These are phyloP conservation scores for Paraconiothyrium sp. DNA, from an alignment of 2,329 filamentous ascomycete species.

Conservation along the genomic window DNA sequence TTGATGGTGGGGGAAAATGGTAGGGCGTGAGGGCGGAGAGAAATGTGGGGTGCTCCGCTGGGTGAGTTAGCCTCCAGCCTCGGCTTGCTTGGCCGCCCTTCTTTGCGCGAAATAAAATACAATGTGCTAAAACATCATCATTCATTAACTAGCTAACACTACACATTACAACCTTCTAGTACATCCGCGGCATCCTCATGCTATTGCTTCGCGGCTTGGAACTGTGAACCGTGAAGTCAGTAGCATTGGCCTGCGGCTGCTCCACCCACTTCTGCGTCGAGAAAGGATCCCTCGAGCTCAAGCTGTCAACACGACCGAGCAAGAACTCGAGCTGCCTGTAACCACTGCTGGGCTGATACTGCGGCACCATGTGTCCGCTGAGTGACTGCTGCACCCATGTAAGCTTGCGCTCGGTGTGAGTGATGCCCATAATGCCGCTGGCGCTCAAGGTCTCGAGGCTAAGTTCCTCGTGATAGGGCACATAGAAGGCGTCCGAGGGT, in stretches of 20 bases:
- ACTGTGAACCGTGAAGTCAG: slow-evolving; percentile 1
- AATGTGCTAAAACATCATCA: background rate
- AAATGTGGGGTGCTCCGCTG: background rate
- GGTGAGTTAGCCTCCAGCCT: background rate
- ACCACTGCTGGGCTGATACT: slow-evolving; percentile 73
- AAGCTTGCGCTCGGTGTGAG: slow-evolving; percentile 77
- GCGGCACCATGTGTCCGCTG: slow-evolving; percentile 73
- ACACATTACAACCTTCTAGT: slow-evolving; percentile 7
- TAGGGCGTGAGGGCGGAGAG: background rate
- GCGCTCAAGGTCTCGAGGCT: slow-evolving; percentile 62
- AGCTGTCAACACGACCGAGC: slow-evolving; percentile 71
- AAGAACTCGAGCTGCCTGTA: slow-evolving; percentile 80
- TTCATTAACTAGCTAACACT: slow-evolving; percentile 2
- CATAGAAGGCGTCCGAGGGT: slow-evolving; percentile 72
- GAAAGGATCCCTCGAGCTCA: slow-evolving; percentile 53
- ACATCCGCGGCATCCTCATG: slow-evolving; percentile 8
- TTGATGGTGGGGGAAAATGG: background rate
- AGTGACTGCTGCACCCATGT: slow-evolving; percentile 73
- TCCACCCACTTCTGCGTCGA: slow-evolving; percentile 30
- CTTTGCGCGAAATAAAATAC: background rate
- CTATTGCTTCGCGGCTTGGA: background rate
- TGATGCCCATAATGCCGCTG: slow-evolving; percentile 73
- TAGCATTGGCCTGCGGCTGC: slow-evolving; percentile 22
- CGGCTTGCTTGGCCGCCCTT: background rate
- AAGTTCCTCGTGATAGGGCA: slow-evolving; percentile 68